These are phyloP conservation scores for Tolypocladium endophyticum DNA, from an alignment of 2,329 filamentous ascomycete genomes.

Conservation along the genomic window DNA sequence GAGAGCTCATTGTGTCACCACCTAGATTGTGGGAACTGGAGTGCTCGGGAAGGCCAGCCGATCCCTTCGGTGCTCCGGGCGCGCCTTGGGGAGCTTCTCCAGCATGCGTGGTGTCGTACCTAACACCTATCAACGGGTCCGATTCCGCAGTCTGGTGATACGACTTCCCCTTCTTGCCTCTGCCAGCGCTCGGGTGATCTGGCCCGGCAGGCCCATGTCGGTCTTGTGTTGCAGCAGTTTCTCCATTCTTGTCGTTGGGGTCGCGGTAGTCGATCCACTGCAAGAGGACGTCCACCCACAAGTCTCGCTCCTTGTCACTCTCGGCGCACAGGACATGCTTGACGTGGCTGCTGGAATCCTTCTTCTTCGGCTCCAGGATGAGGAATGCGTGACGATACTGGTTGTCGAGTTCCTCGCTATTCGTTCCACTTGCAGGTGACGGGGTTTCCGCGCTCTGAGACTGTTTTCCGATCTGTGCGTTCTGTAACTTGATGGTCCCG, in stretches of 20 bases:
- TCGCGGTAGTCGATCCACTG: conserved; percentile 77
- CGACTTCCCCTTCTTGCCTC: conserved; percentile 19
- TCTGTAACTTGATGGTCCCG: conserved; percentile 84
- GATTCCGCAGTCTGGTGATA: conserved; percentile 26
- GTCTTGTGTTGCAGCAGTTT: conserved; percentile 21
- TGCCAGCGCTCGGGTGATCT: conserved; percentile 12
- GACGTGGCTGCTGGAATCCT: conserved; percentile 78
- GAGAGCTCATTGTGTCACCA: conserved; percentile 25
- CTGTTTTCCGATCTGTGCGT: conserved; percentile 91
- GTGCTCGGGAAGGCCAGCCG: conserved; percentile 22
- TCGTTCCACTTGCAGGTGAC: conserved; percentile 44
- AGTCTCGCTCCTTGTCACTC: conserved; percentile 82
- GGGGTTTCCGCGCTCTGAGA: conserved; percentile 40
- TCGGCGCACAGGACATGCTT: conserved; percentile 94
- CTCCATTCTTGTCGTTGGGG: conserved; percentile 33
- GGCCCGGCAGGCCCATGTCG: conserved; percentile 22
- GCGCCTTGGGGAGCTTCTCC: conserved; percentile 38
- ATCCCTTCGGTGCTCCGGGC: conserved; percentile 25
- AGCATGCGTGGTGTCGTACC: conserved; percentile 45
- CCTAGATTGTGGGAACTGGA: conserved; percentile 19
- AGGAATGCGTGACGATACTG: conserved; percentile 96
- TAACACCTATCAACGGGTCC: conserved; percentile 44
- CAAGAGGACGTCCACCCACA: conserved; percentile 84
- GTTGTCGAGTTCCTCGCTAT: conserved; percentile 71
- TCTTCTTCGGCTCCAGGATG: conserved; percentile 90